phyloP scores from a whole-genome alignment of 2,329 filamentous ascomycete species.

The Phialocephala sp. region DNA sequence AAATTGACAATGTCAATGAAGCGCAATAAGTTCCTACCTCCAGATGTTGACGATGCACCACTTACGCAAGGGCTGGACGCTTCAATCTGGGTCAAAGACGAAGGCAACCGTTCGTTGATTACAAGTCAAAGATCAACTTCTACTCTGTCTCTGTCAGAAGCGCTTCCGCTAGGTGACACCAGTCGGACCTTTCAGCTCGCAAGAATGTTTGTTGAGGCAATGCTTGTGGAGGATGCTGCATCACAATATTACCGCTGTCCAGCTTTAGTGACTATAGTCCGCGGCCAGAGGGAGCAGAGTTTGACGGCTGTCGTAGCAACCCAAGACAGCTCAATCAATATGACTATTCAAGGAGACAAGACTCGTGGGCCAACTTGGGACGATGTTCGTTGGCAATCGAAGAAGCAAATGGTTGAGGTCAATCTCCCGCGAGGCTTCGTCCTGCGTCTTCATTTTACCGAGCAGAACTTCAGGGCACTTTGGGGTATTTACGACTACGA shows the following conservation, averaged over 20 bases:
- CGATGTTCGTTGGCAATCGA: slow-evolving; percentile 79
- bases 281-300: slow-evolving; percentile 70
- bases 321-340: slow-evolving; percentile 77
- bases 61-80: slow-evolving; percentile 82
- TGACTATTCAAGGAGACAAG: slow-evolving; percentile 73
- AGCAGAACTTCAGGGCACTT: slow-evolving; percentile 78
- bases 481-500: slow-evolving; percentile 89
- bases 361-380: slow-evolving; percentile 77
- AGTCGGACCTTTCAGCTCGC: slow-evolving; percentile 78
- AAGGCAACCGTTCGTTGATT: slow-evolving; percentile 38
- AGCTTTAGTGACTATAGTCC: slow-evolving; percentile 76
- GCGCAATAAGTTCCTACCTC: slow-evolving; percentile 77
- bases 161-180: slow-evolving; percentile 79
- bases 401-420: slow-evolving; percentile 68
- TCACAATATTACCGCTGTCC: slow-evolving; percentile 72
- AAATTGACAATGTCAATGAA: slow-evolving; percentile 84
- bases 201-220: slow-evolving; percentile 75
- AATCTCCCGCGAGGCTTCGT: slow-evolving; percentile 78
- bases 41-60: slow-evolving; percentile 64
- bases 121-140: slow-evolving; percentile 35
- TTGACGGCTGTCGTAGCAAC: slow-evolving; percentile 78
- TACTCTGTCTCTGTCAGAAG: slow-evolving; percentile 59
- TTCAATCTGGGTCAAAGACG: slow-evolving; percentile 79
- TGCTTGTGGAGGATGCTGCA: slow-evolving; percentile 74
- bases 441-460: slow-evolving; percentile 71